Evolutionary conservation across 371 early-diverging fungal species (phyloP), one percentile per base, ranked within the genome.

Genomic region (Mucor mucedo): DNA sequence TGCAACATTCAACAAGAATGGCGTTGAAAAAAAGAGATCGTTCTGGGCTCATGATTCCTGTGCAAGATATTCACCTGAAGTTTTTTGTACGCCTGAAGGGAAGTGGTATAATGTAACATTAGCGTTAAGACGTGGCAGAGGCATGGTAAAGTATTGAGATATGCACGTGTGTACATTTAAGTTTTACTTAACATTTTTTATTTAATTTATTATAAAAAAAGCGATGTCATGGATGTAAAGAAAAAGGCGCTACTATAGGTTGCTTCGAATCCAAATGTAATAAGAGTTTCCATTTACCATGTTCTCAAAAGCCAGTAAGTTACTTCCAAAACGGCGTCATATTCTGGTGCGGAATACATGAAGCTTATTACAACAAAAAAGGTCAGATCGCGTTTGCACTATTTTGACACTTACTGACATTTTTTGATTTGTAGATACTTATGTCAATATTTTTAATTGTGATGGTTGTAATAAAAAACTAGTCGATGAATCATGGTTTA

Each of bases 21-120:
- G 88, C 2, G 72, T 75, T 16, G 77, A 79, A 40, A 87, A 83
- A 41, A 80, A 79, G 56, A 74, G 80, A 16, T 72, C 80, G 0
- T 93, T 95, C 62, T 95, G 95, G 96, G 90, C 88, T 2, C 96
- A 96, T 69, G 86, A 90, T 56, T 81, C 88, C 0, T 96, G 95
- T 65, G 96, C 95, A 2, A 71, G 87, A 28, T 92, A 85, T 70
- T 91, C 95, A 0, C 95, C 95, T 7, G 94, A 94, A 70, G 95
- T 95, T 2, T 83, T 89, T 33, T 85, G 86, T 47, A 84, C 87
- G 2, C 80, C 79, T 10, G 79, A 84, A 52, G 87, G 87, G 4
- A 80, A 82, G 60, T 95, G 95, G 95, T 95, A 88, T 65, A 96
- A 96, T 75, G 92, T 96, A 0, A 82, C 89, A 0, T 74, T 82